phyloP scores from a whole-genome alignment of 2,329 filamentous ascomycete species.

The Calonectria montana region DNA sequence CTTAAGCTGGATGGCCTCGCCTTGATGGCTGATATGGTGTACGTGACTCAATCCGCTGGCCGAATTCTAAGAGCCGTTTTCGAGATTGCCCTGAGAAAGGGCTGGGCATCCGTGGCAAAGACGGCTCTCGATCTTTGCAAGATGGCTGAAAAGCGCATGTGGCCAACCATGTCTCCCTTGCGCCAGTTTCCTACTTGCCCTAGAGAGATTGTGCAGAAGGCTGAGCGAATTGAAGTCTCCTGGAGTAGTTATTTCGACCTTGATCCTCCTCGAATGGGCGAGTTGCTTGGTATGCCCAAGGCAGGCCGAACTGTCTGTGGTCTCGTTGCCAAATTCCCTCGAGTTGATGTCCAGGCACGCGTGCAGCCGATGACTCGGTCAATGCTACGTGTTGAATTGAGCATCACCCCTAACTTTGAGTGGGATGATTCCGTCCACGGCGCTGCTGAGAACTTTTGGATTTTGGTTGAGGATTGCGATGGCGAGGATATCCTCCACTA shows the following conservation, averaged over 20 bases:
- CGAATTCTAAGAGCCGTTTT: conserved; percentile 96
- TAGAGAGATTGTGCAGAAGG: conserved; percentile 88
- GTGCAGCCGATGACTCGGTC: conserved; percentile 95
- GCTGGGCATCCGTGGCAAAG: conserved; percentile 93
- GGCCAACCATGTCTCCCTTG: conserved; percentile 97
- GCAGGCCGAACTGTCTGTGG: conserved; percentile 87
- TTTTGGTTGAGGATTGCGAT: conserved; percentile 96
- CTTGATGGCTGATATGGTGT: conserved; percentile 98
- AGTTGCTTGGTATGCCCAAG: conserved; percentile 90
- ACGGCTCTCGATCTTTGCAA: conserved; percentile 95
- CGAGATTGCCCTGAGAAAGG: conserved; percentile 97
- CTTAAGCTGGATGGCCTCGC: conserved; percentile 94
- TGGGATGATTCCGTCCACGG: conserved; percentile 95
- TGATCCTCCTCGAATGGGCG: conserved; percentile 95
- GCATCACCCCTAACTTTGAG: conserved; percentile 92
- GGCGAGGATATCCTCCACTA: conserved; percentile 96
- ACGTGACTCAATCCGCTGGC: conserved; percentile 96
- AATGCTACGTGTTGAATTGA: conserved; percentile 89
- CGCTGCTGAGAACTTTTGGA: conserved; percentile 93
- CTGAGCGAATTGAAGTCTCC: conserved; percentile 92
- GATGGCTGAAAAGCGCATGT: conserved; percentile 99
- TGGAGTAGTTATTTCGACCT: conserved; percentile 97
- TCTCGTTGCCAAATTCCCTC: conserved; percentile 91
- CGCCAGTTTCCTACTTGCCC: conserved; percentile 89
- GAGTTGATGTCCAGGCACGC: conserved; percentile 91